phyloP scores from a whole-genome alignment of 257 asterid genomes.

The Leptodermis oblonga region DNA sequence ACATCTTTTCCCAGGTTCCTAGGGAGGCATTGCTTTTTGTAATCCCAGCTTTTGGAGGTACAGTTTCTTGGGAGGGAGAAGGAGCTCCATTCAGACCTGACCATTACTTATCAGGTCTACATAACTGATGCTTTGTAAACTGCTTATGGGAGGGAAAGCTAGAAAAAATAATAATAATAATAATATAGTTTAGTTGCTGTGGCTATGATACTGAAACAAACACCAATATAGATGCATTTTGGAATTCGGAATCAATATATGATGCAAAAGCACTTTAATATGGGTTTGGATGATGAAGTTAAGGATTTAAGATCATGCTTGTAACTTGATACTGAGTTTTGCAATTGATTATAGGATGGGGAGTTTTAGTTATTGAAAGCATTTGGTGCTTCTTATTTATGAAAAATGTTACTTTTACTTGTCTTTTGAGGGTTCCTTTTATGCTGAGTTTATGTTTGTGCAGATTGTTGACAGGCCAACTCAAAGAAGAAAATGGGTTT shows the following conservation, averaged over 20 bases:
- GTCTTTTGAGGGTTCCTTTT: background rate
- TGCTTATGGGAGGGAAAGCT: background rate
- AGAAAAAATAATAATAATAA: too few relatives aligned
- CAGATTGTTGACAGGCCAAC: conserved; percentile 94
- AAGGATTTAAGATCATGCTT: background rate
- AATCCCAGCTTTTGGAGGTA: conserved; percentile 92
- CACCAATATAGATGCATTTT: background rate
- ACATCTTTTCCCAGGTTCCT: conserved; percentile 59
- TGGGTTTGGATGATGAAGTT: background rate
- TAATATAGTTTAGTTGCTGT: background rate
- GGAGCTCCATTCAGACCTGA: conserved; percentile 82
- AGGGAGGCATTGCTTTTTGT: conserved; percentile 81
- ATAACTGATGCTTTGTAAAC: background rate
- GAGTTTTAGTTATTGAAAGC: background rate
- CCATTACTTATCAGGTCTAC: conserved; percentile 83
- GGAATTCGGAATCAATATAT: background rate
- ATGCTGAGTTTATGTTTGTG: conserved; percentile 16
- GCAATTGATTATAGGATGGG: background rate
- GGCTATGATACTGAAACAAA: background rate
- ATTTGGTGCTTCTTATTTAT: background rate
- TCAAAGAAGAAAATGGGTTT: conserved; percentile 70
- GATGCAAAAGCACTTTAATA: background rate
- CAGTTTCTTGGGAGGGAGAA: conserved; percentile 95
- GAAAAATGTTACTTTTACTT: background rate
- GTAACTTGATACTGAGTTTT: background rate